Percentiles rank a stretch among this genome's conserved stretches.
phyloP scores from a whole-genome alignment of 1,139 yeast species.

The Saccharomyces hybrid region DNA sequence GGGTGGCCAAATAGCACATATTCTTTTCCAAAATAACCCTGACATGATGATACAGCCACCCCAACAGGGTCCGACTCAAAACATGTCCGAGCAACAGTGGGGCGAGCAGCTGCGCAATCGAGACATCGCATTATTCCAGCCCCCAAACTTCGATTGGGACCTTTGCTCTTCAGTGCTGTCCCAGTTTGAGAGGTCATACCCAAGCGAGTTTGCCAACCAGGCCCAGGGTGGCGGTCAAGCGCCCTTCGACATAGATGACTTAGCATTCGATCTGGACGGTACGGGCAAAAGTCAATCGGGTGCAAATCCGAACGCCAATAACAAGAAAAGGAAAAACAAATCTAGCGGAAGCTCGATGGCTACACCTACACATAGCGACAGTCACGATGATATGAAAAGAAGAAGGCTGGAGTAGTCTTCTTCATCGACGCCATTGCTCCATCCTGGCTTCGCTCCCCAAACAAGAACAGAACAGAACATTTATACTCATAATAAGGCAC shows the following conservation, averaged over 20 bases:
- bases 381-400: conserved; percentile 28
- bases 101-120: conserved; percentile 21
- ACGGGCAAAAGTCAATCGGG: conserved; percentile 18
- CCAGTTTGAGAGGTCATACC: conserved; percentile 30
- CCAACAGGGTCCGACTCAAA: neutral
- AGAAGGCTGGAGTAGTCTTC: conserved; percentile 26
- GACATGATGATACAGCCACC: conserved; percentile 23
- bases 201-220: conserved; percentile 29
- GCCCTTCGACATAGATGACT: conserved; percentile 28
- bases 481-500: neutral
- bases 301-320: conserved; percentile 7
- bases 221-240: conserved; percentile 10
- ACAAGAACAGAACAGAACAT: neutral
- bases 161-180: conserved; percentile 27
- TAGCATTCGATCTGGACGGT: conserved; percentile 33
- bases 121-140: conserved; percentile 23
- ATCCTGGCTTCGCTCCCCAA: neutral
- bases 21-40: conserved; percentile 30
- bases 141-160: conserved; percentile 29
- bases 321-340: conserved; percentile 27
- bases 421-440: neutral
- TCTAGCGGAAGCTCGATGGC: conserved; percentile 32
- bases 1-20: conserved; percentile 32
- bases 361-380: conserved; percentile 29
- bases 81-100: conserved; percentile 12